Evolutionary conservation across 2,329 filamentous ascomycete species (phyloP).

Genomic region (Paecilomyces sp.): DNA sequence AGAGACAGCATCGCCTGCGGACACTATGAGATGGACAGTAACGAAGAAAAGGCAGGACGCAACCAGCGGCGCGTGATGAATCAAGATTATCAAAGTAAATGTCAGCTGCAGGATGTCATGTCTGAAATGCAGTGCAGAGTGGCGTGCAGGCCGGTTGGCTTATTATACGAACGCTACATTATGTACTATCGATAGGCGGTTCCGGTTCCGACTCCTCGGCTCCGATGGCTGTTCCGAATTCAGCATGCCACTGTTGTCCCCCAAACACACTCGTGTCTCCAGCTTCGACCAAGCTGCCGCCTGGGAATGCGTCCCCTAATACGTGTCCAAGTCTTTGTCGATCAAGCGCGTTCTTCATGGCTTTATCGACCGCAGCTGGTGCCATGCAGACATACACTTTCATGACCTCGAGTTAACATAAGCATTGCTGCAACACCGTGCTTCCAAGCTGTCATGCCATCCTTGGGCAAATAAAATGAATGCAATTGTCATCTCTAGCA

Average conservation of each 20-base stretch:
- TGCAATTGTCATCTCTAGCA: neutral
- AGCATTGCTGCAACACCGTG: too few species aligned
- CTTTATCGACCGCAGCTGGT: too few species aligned
- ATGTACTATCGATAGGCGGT: neutral
- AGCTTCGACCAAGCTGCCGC: too few species aligned
- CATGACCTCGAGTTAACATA: too few species aligned
- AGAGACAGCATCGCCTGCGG: neutral
- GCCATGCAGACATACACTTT: too few species aligned
- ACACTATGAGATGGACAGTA: neutral
- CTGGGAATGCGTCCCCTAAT: too few species aligned
- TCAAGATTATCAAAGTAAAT: neutral
- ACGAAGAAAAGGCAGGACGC: neutral
- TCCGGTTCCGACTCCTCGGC: neutral
- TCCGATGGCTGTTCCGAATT: neutral
- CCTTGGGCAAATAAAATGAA: too few species aligned
- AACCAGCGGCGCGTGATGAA: neutral
- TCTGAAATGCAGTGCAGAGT: neutral
- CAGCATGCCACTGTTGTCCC: neutral
- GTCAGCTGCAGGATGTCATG: neutral
- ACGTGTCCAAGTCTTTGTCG: too few species aligned
- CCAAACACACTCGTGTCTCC: neutral
- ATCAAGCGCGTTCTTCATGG: too few species aligned
- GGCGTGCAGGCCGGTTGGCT: neutral
- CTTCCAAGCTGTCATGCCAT: too few species aligned
- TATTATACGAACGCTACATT: neutral